These are phyloP conservation scores for Lignosus rhinocerotis DNA, from an alignment of 1,284 basidiomycete genomes.

Conservation along the genomic window DNA sequence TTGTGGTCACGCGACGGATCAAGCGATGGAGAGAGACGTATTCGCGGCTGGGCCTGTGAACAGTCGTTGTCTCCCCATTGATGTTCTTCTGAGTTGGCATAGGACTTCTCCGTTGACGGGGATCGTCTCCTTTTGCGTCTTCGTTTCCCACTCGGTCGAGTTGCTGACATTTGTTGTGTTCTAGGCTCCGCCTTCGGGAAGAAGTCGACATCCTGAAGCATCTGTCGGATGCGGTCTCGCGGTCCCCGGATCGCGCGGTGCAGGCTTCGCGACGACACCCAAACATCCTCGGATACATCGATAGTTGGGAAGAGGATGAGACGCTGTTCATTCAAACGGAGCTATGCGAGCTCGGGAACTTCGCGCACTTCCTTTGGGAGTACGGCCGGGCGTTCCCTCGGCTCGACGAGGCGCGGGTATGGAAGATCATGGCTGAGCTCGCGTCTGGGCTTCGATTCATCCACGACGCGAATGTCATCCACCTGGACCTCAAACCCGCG, in stretches of 20 bases:
- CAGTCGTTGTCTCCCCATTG: constrained; percentile 3
- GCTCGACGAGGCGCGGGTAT: constrained; percentile 91
- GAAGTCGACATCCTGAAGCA: constrained; percentile 93
- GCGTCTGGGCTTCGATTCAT: constrained; percentile 90
- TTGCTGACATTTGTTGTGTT: constrained; percentile 6
- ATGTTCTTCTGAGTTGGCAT: background rate
- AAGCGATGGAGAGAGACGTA: background rate
- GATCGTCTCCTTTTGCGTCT: background rate
- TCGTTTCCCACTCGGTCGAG: background rate
- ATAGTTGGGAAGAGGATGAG: constrained; percentile 97
- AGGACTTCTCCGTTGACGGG: background rate
- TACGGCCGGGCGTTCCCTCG: constrained; percentile 84
- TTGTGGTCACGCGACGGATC: background rate
- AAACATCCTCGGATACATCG: constrained; percentile 88
- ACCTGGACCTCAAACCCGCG: constrained; percentile 97
- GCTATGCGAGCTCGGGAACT: constrained; percentile 90
- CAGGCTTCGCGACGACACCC: constrained; percentile 44
- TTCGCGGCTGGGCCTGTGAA: constrained; percentile 1
- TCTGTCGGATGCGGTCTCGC: constrained; percentile 42
- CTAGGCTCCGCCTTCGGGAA: constrained; percentile 85
- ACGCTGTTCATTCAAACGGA: constrained; percentile 93
- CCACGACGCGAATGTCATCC: constrained; percentile 87
- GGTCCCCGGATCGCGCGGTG: constrained; percentile 9
- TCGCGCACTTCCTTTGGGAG: constrained; percentile 91
- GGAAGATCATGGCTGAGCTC: constrained; percentile 96